Base-by-base conservation (phyloP, 2,329 filamentous ascomycete genomes). In the Diaporthe ampelina region DNA sequence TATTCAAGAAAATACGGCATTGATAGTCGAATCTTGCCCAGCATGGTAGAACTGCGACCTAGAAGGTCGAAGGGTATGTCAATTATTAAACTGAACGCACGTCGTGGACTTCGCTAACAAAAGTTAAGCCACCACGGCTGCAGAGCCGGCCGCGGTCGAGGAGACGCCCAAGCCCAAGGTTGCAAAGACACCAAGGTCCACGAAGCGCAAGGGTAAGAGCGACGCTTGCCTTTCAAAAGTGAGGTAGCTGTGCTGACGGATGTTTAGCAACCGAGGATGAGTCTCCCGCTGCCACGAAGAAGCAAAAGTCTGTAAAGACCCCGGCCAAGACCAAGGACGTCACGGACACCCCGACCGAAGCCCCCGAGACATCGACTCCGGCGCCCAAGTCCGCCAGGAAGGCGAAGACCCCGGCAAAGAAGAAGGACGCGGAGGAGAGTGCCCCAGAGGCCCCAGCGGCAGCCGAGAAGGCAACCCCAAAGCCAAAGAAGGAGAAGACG, bases 201-300 rank as follows among this genome's bases (percentile, higher is more conserved):
- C 74, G 9, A 75, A 75, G 72, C 72, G 74, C 19, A 75, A 75
- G 72, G 74, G 74, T 75, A 50, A 72, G 74, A n/a, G 19, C 48
- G 13, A 15, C 5, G 4, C 48, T 13, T n/a, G 9, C 24, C 11
- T n/a, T 19, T 17, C 3, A 45, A n/a, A n/a, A 15, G 4, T n/a
- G 4, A n/a, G 29, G 4, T 32, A 50, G 2, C 19, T 40, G n/a
- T 43, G 56, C 72, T 71, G 6, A 74, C 1, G 9, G 11, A 50
- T 61, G 7, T 8, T 21, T 21, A 76, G 74, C 74, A 26, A 59
- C 40, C 6, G 74, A 74, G 72, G 74, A 76, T 72, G 74, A 52
- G 7, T 74, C 73, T 37, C 72, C 74, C n/a, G 32, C 69, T 29
- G 69, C 69, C 19, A 67, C 74, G 40, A 76, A 76, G 61, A 76